Evolutionary conservation across 73 alveolate genomes (phyloP).

Genomic region (Halteria grandinella): DNA sequence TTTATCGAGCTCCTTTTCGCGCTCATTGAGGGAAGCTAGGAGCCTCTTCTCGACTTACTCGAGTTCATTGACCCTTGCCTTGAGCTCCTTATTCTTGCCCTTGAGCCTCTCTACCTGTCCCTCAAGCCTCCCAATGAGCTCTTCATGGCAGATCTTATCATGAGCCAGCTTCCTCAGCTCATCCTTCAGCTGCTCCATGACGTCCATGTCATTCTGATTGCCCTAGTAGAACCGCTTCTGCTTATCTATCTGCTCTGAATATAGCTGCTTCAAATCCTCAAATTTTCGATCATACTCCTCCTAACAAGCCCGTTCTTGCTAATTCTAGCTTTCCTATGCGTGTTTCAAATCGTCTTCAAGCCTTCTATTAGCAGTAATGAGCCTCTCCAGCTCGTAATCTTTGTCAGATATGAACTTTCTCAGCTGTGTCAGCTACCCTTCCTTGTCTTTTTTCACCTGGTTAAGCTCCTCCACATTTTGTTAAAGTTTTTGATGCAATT

Average conservation of each 20-base stretch:
- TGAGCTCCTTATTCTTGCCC: slow-evolving; percentile 13
- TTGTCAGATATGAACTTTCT: slow-evolving; percentile 29
- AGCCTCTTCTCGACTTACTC: slow-evolving; percentile 37
- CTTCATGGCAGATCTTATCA: slow-evolving; percentile 34
- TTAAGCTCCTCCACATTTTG: not conserved
- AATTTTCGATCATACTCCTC: slow-evolving; percentile 14
- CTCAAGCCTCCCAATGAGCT: slow-evolving; percentile 21
- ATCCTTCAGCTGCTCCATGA: slow-evolving; percentile 32
- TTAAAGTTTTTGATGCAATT: not conserved
- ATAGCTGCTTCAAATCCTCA: slow-evolving; percentile 30
- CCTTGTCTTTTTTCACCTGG: slow-evolving; percentile 20
- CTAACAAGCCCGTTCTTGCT: slow-evolving; percentile 1
- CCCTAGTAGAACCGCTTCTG: not conserved
- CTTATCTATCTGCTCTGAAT: slow-evolving; percentile 22
- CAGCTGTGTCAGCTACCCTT: not conserved
- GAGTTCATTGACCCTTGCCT: not conserved
- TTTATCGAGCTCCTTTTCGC: slow-evolving; percentile 47
- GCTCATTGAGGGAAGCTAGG: slow-evolving; percentile 7
- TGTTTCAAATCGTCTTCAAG: slow-evolving; percentile 30
- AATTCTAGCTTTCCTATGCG: not conserved
- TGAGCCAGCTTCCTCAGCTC: slow-evolving; percentile 49
- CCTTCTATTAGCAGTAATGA: not conserved
- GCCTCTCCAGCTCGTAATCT: slow-evolving; percentile 29
- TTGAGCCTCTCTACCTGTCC: not conserved
- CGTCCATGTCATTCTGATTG: slow-evolving; percentile 28